These are phyloP conservation scores for Penicillium lagena DNA, from an alignment of 495 filamentous ascomycete genomes.

Conservation along the genomic window DNA sequence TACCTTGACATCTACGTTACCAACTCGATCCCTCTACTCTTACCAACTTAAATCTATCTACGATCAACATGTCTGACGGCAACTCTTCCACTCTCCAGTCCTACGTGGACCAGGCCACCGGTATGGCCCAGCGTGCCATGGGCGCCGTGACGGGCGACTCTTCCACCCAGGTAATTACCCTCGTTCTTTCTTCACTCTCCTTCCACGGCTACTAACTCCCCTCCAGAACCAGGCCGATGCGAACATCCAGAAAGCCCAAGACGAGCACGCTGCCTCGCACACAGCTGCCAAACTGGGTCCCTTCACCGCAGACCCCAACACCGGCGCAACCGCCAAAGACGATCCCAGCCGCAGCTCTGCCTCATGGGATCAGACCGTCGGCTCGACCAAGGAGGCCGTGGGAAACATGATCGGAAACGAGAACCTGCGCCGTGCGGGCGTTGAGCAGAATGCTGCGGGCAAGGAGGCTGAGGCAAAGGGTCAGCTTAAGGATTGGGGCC, in stretches of 20 bases:
- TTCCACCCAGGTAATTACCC: conserved; percentile 51
- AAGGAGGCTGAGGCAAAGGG: conserved; percentile 79
- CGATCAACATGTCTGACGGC: conserved; percentile 48
- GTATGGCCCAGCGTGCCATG: conserved; percentile 62
- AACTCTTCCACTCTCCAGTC: conserved; percentile 76
- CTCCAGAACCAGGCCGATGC: conserved; percentile 42
- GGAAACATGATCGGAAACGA: conserved; percentile 73
- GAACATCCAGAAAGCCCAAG: conserved; percentile 53
- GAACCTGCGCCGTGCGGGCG: conserved; percentile 63
- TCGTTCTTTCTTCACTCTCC: neutral
- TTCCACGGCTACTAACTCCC: conserved; percentile 6
- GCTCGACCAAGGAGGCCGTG: conserved; percentile 75
- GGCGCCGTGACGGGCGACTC: conserved; percentile 70
- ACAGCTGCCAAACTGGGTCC: conserved; percentile 65
- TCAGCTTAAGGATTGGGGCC: conserved; percentile 69
- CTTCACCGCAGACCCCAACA: conserved; percentile 53
- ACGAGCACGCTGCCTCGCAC: conserved; percentile 58
- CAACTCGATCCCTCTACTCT: too few species aligned
- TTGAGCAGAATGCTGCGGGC: conserved; percentile 72
- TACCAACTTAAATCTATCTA: too few species aligned
- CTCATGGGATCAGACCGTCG: conserved; percentile 80
- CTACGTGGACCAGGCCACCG: conserved; percentile 71
- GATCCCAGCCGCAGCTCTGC: conserved; percentile 65
- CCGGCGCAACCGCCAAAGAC: conserved; percentile 67
- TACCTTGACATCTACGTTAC: conserved; percentile 2